Percentiles rank a stretch among this genome's conserved stretches.
phyloP scores from a whole-genome alignment of 1,284 basidiomycete genomes.

The Cryptococcus sp. region DNA sequence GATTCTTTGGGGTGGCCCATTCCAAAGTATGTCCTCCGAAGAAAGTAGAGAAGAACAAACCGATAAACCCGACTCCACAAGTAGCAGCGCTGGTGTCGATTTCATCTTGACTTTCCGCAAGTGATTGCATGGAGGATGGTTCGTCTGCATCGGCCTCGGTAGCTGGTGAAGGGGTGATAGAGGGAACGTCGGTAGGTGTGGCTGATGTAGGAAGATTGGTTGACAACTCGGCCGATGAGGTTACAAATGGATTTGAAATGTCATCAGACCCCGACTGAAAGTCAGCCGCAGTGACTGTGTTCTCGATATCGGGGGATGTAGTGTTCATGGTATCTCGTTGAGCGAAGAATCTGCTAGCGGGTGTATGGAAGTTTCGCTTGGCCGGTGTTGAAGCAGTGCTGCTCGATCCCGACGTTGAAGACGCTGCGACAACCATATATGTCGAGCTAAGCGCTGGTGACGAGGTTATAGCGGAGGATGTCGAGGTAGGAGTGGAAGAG shows the following conservation, averaged over 20 bases:
- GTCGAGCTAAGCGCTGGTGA: too few species aligned
- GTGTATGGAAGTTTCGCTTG: neutral
- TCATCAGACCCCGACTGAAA: too few species aligned
- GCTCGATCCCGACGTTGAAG: neutral
- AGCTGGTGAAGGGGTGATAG: neutral
- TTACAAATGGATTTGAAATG: too few species aligned
- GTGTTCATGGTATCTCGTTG: neutral
- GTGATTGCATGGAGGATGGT: too few species aligned
- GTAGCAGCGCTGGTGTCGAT: neutral
- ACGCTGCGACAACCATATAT: neutral
- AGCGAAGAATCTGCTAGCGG: neutral
- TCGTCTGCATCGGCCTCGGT: too few species aligned
- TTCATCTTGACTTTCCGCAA: neutral
- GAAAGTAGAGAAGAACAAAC: conserved; percentile 44
- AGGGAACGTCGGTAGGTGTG: neutral
- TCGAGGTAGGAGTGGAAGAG: neutral
- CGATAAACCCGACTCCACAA: conserved; percentile 1
- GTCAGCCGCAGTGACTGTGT: too few species aligned
- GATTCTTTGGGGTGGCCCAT: conserved; percentile 58
- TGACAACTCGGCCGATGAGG: neutral
- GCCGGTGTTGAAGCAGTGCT: neutral
- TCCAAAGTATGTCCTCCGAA: conserved; percentile 32
- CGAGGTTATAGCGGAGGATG: neutral
- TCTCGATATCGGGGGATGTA: neutral
- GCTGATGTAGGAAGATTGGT: neutral